A percentile compares a stretch with the other conserved stretches of the same genome.
Evolutionary conservation across 495 filamentous ascomycete species (phyloP).

Genomic region (Lentithecium fluviatile): DNA sequence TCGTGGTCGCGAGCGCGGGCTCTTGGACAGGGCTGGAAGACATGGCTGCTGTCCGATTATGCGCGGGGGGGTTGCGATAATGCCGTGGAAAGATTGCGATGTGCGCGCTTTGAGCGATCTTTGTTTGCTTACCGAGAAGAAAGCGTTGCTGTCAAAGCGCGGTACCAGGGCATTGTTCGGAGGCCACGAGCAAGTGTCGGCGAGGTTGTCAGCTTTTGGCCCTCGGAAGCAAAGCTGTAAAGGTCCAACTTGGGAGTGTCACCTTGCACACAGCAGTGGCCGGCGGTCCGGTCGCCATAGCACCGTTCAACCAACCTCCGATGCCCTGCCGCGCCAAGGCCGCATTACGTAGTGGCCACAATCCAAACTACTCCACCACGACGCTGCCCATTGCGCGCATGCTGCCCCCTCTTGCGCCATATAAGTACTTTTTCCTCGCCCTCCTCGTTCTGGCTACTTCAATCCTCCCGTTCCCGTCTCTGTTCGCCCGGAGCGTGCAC

Average conservation of each 20-base stretch:
- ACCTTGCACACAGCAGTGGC: too few relatives aligned
- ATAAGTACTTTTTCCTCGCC: conserved; percentile 37
- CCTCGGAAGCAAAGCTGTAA: too few relatives aligned
- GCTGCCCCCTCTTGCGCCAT: background rate
- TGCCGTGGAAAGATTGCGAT: background rate
- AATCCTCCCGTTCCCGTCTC: conserved; percentile 47
- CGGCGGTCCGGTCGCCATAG: background rate
- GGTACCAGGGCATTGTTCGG: too few relatives aligned
- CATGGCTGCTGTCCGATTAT: conserved; percentile 14
- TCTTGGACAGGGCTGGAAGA: conserved; percentile 6
- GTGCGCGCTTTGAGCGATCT: background rate
- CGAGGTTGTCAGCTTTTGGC: too few relatives aligned
- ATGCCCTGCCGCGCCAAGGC: background rate
- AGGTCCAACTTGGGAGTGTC: too few relatives aligned
- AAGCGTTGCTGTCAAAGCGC: background rate
- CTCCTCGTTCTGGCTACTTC: conserved; percentile 53
- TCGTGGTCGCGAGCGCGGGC: conserved; percentile 43
- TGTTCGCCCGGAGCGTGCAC: conserved; percentile 47
- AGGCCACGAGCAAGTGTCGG: too few relatives aligned
- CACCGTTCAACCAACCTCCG: background rate
- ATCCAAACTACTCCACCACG: background rate
- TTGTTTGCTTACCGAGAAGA: background rate
- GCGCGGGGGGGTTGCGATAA: background rate
- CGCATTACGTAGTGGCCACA: background rate
- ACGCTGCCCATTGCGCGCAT: background rate